Conservation (phyloP, 1,139 yeast genomes). For the Diutina pseudorugosa region DNA sequence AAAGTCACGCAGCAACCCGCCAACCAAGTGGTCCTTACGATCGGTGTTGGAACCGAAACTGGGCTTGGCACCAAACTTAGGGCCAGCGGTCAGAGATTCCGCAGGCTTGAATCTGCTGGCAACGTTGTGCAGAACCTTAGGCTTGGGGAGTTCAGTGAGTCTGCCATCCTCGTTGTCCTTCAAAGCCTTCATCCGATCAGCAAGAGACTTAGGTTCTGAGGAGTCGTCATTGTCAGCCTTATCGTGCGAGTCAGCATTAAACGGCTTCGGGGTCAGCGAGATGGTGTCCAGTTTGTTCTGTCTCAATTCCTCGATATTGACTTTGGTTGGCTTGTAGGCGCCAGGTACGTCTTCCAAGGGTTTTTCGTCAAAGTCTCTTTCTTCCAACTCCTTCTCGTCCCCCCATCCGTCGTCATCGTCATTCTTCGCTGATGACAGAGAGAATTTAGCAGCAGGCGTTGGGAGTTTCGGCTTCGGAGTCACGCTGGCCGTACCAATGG, state of each 20-base stretch:
- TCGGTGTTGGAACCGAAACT: conserved; percentile 11
- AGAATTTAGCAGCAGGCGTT: conserved; percentile 14
- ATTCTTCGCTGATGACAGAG: conserved; percentile 10
- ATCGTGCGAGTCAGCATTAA: conserved; percentile 8
- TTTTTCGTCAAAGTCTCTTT: conserved; percentile 51
- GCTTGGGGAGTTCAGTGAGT: conserved; percentile 54
- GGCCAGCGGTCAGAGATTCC: conserved; percentile 35
- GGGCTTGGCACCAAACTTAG: conserved; percentile 25
- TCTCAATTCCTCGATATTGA: conserved; percentile 30
- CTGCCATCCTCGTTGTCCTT: conserved; percentile 31
- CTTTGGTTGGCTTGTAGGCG: conserved; percentile 59
- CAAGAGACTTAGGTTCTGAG: conserved; percentile 22
- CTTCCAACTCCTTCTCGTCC: conserved; percentile 50
- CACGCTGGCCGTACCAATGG: conserved; percentile 12
- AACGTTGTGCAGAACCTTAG: conserved; percentile 42
- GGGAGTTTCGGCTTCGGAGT: conserved; percentile 12
- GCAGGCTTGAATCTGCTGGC: conserved; percentile 32
- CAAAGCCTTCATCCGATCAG: conserved; percentile 30
- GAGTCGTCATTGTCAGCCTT: conserved; percentile 8
- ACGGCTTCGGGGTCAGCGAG: conserved; percentile 27
- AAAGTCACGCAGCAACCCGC: conserved; percentile 59
- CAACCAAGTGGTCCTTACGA: conserved; percentile 35
- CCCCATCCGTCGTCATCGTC: conserved; percentile 54
- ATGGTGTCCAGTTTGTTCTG: conserved; percentile 35
- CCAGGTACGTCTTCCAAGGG: conserved; percentile 53